These are phyloP conservation scores for Populus hybrid DNA, from an alignment of 441 rosid species.

Conservation along the genomic window DNA sequence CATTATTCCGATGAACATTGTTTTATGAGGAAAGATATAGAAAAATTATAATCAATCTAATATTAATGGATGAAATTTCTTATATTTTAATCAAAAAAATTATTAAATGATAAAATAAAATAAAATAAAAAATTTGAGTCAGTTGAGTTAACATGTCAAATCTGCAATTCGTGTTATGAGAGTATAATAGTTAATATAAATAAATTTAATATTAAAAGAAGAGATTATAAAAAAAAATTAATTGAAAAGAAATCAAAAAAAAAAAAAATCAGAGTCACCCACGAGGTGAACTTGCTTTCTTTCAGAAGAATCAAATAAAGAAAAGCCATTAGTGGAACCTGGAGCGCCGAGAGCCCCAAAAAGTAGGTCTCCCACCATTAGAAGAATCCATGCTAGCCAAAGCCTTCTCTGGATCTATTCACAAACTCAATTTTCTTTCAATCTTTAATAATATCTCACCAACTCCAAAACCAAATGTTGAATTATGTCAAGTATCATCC, in stretches of 20 bases:
- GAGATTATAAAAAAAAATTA: no score
- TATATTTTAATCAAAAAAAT: no score
- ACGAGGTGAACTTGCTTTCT: background rate
- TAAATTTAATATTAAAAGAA: no score
- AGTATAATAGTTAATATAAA: background rate
- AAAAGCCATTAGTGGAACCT: conserved; percentile 19
- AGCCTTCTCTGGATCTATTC: conserved; percentile 10
- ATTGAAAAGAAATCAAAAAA: no score
- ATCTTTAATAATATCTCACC: background rate
- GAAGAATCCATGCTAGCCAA: background rate
- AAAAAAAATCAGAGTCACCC: background rate
- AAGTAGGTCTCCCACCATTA: conserved; percentile 7
- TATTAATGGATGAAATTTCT: no score
- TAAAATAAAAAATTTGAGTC: no score
- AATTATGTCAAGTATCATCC: background rate
- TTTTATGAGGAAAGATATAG: no score
- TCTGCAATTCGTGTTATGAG: no score
- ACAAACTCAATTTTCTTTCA: background rate
- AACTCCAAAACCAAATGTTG: conserved; percentile 6
- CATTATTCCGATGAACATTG: no score
- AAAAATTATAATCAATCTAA: no score
- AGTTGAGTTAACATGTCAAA: no score
- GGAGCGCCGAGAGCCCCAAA: conserved; percentile 1
- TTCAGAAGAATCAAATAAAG: conserved; percentile 15
- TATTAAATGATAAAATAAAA: no score